phyloP scores from a whole-genome alignment of 1,139 yeast species.

The Suhomyces chickasaworum region DNA sequence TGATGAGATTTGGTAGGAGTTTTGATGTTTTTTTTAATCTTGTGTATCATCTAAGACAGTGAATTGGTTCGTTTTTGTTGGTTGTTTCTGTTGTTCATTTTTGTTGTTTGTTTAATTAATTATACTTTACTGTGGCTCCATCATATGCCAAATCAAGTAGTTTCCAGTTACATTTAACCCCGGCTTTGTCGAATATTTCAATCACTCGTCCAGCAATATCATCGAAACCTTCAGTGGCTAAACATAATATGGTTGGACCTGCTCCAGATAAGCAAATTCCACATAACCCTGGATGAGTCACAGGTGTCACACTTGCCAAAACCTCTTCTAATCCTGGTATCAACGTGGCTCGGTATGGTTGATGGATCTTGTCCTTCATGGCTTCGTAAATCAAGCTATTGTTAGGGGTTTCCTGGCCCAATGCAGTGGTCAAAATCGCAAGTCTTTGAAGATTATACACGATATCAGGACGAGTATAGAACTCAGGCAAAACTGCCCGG shows the following conservation, averaged over 20 bases:
- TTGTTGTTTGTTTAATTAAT: no score
- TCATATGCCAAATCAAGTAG: slow-evolving; percentile 82
- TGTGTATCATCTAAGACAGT: no score
- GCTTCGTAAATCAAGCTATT: slow-evolving; percentile 84
- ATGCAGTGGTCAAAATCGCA: slow-evolving; percentile 56
- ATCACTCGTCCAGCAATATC: slow-evolving; percentile 79
- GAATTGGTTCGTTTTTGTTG: no score
- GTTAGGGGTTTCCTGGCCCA: slow-evolving; percentile 80
- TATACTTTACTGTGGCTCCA: slow-evolving; percentile 60
- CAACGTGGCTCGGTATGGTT: slow-evolving; percentile 86
- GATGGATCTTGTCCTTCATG: slow-evolving; percentile 96
- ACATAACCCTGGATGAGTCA: slow-evolving; percentile 76
- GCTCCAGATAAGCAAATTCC: slow-evolving; percentile 98
- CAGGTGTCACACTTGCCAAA: slow-evolving; percentile 78
- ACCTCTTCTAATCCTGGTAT: slow-evolving; percentile 91
- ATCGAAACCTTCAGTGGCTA: slow-evolving; percentile 87
- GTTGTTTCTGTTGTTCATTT: no score
- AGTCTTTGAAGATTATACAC: slow-evolving; percentile 74
- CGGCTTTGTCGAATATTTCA: slow-evolving; percentile 63
- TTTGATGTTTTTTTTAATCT: no score
- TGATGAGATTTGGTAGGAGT: no score
- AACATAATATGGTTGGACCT: slow-evolving; percentile 93
- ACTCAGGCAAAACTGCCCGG: slow-evolving; percentile 81
- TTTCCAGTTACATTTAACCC: slow-evolving; percentile 78
- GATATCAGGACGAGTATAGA: slow-evolving; percentile 79